Base-by-base conservation (phyloP, 2,329 filamentous ascomycete species). In the Ilyonectria mors-panacis region DNA sequence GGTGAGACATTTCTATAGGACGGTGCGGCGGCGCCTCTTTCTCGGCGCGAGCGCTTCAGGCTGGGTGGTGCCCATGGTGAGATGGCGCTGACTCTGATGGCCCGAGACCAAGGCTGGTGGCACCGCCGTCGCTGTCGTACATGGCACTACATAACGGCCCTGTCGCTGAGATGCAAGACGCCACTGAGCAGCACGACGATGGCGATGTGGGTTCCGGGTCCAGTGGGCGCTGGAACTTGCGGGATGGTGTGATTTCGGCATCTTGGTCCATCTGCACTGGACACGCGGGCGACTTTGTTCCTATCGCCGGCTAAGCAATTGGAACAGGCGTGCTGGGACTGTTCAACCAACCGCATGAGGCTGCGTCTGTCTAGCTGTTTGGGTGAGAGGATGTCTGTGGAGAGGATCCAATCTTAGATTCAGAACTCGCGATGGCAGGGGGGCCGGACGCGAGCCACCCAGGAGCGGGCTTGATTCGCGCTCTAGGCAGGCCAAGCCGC, bases 1-100 rank as follows among this genome's bases (percentile, higher is more conserved):
- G 65, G 65, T 75, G 74, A 76, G 74, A 71, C 74, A 76, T 76
- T 76, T 76, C 72, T 76, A 55, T 56, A 68, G 61, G 65, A 68
- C 48, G 65, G 54, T 55, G 45, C 54, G 64, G 67, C 54, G 67
- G 65, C 42, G 70, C 60, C 57, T 65, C 66, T 56, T 73, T 65
- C 28, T 67, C 53, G 50, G 59, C 37, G 66, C 50, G 45, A 59
- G 59, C 44, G 51, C 59, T 62, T 68, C 68, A 63, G 55, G 66
- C 58, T 66, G 60, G 44, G 53, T 59, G 56, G 73, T 73, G 68
- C 67, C 65, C 65, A 70, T 71, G 58, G 66, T 56, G 65, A 51
- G 65, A 70, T 65, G 60, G 70, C 63, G 65, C 70, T 68, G 56
- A 62, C 54, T 42, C 39, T 17, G 48, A 71, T 67, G 59, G 58